Evolutionary conservation across 1,139 yeast genomes (phyloP).

Genomic region (Yamadazyma sp.): DNA sequence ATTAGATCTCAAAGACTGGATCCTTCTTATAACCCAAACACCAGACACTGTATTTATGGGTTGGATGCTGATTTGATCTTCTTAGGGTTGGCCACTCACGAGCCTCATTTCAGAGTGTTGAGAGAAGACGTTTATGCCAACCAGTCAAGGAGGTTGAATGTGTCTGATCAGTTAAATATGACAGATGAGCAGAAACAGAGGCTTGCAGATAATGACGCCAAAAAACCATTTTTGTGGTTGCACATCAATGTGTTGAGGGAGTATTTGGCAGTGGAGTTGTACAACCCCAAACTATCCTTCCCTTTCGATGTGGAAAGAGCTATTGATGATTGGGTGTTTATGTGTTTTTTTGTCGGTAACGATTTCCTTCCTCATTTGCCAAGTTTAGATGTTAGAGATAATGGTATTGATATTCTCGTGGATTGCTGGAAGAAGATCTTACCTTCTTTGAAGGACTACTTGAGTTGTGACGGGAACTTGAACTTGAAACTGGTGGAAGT

Average conservation of each 20-base stretch:
- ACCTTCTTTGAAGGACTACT: slow-evolving; percentile 67
- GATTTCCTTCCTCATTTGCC: slow-evolving; percentile 98
- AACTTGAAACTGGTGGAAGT: slow-evolving; percentile 75
- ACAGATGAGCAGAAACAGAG: slow-evolving; percentile 59
- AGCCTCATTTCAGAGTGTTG: slow-evolving; percentile 90
- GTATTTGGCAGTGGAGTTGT: slow-evolving; percentile 80
- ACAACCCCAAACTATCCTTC: slow-evolving; percentile 67
- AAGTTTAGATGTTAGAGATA: slow-evolving; percentile 89
- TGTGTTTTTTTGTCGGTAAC: slow-evolving; percentile 98
- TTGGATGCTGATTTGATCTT: slow-evolving; percentile 96
- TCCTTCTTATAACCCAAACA: slow-evolving; percentile 75
- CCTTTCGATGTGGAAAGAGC: slow-evolving; percentile 91
- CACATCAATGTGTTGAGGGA: slow-evolving; percentile 87
- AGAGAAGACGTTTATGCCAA: slow-evolving; percentile 95
- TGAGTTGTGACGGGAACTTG: slow-evolving; percentile 87
- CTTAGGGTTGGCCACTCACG: slow-evolving; percentile 95
- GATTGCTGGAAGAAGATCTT: slow-evolving; percentile 79
- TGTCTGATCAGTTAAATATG: slow-evolving; percentile 55
- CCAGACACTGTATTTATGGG: slow-evolving; percentile 95
- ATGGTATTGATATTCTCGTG: slow-evolving; percentile 81
- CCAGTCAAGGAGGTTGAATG: slow-evolving; percentile 47
- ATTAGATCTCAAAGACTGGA: slow-evolving; percentile 80
- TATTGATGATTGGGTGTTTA: slow-evolving; percentile 97
- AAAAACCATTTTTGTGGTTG: slow-evolving; percentile 91
- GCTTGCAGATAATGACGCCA: slow-evolving; percentile 56